Evolutionary conservation across 1,284 basidiomycete genomes (phyloP).

Genomic region (Boletus holoroseus): DNA sequence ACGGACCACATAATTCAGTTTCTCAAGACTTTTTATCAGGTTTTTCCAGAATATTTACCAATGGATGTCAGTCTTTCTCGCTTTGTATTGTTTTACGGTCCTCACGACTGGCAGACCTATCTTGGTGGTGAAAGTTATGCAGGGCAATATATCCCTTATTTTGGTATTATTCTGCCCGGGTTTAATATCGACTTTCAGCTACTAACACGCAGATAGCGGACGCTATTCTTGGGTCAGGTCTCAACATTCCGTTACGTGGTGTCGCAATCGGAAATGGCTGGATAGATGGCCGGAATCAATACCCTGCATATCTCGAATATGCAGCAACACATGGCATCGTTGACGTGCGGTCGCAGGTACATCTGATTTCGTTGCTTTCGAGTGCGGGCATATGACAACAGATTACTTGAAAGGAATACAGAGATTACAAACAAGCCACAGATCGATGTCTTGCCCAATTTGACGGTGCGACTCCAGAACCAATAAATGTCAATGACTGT

Average conservation of each 20-base stretch:
- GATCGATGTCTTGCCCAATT: slow-evolving; percentile 60
- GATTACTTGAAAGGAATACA: slow-evolving; percentile 47
- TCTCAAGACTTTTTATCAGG: slow-evolving; percentile 77
- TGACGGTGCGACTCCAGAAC: slow-evolving; percentile 47
- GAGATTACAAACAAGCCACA: slow-evolving; percentile 55
- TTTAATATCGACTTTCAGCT: not conserved
- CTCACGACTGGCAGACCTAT: slow-evolving; percentile 61
- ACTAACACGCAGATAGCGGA: slow-evolving; percentile 51
- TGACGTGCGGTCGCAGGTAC: slow-evolving; percentile 65
- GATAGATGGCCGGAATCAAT: slow-evolving; percentile 89
- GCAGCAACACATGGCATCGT: slow-evolving; percentile 77
- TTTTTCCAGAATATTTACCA: slow-evolving; percentile 84
- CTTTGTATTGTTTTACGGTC: slow-evolving; percentile 9
- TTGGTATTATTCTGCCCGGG: slow-evolving; percentile 47
- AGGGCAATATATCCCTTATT: slow-evolving; percentile 99
- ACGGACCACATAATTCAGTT: slow-evolving; percentile 80
- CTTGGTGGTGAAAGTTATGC: slow-evolving; percentile 92
- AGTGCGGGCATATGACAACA: not conserved
- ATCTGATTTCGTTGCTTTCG: slow-evolving; percentile 18
- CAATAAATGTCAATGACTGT: slow-evolving; percentile 64
- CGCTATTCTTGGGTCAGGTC: slow-evolving; percentile 64
- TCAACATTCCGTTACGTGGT: slow-evolving; percentile 64
- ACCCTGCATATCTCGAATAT: slow-evolving; percentile 87
- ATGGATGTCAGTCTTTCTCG: slow-evolving; percentile 66
- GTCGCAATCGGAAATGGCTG: slow-evolving; percentile 95